Evolutionary conservation across 1,284 basidiomycete genomes (phyloP), one percentile per base, ranked within the genome.

Genomic region (Tremellales sp.): DNA sequence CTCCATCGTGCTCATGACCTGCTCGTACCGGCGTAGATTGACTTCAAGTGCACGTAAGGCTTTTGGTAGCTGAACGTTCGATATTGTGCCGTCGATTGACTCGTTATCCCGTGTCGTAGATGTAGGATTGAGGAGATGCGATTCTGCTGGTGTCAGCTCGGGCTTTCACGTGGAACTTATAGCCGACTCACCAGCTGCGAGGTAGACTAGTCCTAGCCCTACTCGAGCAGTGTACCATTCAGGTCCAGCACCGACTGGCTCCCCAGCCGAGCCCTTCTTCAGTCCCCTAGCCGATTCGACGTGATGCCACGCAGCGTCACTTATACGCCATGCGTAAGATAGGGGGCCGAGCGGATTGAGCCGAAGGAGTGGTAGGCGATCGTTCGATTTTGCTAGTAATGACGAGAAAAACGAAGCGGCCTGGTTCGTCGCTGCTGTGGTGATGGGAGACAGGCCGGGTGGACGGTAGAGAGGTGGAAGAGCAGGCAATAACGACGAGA

Each of bases 171-270:
- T 6, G 4, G 33, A 12, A 10, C 1, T 3, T 25, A 19, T 22
- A 35, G 26, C 13, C 15, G 23, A 19, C 61, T 56, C 52, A 62
- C 66, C 66, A 19, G 67, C 60, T 21, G 54, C 39, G 11, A 72
- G 60, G 33, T 70, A 72, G 5, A 61, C 67, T 3, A 65, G 17
- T 19, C 57, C 55, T 8, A 72, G 42, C 1, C 59, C 64, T 8
- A 60, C 47, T 27, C 70, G 45, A 3, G 61, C 52, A 0, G 60
- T 48, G 46, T 72, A 72, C 68, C 68, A 70, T 52, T 70, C 68
- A 8, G 64, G 61, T 54, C 70, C 70, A 10, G 64, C 53, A 10
- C 70, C 70, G 2, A 58, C 49, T 2, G 64, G 63, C 51, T 72
- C 70, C 35, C 62, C 57, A 62, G 65, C 63, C 23, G 64, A 52